Percentiles rank a stretch among this genome's conserved stretches.
phyloP scores from a whole-genome alignment of 1,284 basidiomycete species.

The Trichosporon coremiiforme region DNA sequence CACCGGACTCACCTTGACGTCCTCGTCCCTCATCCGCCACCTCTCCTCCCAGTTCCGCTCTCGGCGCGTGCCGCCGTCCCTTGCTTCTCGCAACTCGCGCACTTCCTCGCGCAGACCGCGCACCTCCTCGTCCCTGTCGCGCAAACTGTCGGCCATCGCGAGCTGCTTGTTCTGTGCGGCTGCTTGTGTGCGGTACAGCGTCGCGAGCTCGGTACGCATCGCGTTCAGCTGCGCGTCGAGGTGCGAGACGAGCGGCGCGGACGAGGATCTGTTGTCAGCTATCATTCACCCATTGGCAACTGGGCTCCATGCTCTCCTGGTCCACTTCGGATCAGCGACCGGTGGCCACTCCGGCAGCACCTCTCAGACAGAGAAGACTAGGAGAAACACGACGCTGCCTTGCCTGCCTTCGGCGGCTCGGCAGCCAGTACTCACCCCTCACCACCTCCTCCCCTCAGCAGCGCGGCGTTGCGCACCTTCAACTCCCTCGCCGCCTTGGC shows the following conservation, averaged over 20 bases:
- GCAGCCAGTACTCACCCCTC: constrained; percentile 65
- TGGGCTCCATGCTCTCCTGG: no score
- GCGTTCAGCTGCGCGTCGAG: constrained; percentile 90
- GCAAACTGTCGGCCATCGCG: constrained; percentile 87
- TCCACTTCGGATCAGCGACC: no score
- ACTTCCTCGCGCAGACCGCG: constrained; percentile 80
- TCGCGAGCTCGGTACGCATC: constrained; percentile 84
- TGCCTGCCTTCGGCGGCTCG: no score
- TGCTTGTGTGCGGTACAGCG: constrained; percentile 92
- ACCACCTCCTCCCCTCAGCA: constrained; percentile 60
- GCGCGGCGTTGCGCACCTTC: constrained; percentile 82
- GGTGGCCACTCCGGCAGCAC: no score
- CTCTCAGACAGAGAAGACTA: no score
- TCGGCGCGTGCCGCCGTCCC: constrained; percentile 42
- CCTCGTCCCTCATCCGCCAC: constrained; percentile 83
- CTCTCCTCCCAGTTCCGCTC: constrained; percentile 73
- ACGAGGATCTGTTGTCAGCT: constrained; percentile 18
- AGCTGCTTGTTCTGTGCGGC: constrained; percentile 83
- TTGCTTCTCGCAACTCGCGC: constrained; percentile 78
- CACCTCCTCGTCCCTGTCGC: constrained; percentile 86
- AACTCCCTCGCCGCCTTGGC: constrained; percentile 84
- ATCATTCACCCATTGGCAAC: no score
- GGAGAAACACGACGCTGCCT: no score
- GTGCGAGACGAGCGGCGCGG: constrained; percentile 69
- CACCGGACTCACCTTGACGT: constrained; percentile 74